These are phyloP conservation scores for Nakaseomyces sp. DNA, from an alignment of 1,139 yeast genomes.

Conservation along the genomic window DNA sequence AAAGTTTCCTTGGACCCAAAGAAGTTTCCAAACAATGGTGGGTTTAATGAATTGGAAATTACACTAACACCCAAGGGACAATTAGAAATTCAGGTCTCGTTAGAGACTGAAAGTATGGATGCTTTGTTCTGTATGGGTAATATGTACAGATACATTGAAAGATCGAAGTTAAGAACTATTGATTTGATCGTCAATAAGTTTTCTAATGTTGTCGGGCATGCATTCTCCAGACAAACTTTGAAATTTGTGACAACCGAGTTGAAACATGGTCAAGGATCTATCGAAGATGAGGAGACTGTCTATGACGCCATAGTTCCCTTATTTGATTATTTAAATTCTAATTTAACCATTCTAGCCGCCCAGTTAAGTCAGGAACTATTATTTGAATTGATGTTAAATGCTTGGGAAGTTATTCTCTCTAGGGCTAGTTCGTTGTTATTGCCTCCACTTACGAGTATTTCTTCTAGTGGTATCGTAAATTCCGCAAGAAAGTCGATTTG, in stretches of 20 bases:
- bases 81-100: slow-evolving; percentile 53
- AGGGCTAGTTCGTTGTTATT: slow-evolving; percentile 61
- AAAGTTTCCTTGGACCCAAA: slow-evolving; percentile 55
- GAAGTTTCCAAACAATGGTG: slow-evolving; percentile 58
- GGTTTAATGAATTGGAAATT: slow-evolving; percentile 51
- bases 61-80: slow-evolving; percentile 66
- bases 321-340: slow-evolving; percentile 64
- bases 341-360: slow-evolving; percentile 58
- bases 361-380: slow-evolving; percentile 51
- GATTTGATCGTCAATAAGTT: slow-evolving; percentile 60
- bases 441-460: slow-evolving; percentile 50
- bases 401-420: slow-evolving; percentile 62
- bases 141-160: slow-evolving; percentile 54
- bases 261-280: slow-evolving; percentile 34
- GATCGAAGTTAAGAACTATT: slow-evolving; percentile 57
- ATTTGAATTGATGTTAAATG: slow-evolving; percentile 60
- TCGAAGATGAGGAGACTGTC: slow-evolving; percentile 44
- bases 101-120: slow-evolving; percentile 71
- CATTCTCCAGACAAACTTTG: slow-evolving; percentile 42
- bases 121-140: slow-evolving; percentile 73
- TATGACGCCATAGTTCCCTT: slow-evolving; percentile 68
- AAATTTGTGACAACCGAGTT: slow-evolving; percentile 43
- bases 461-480: slow-evolving; percentile 38
- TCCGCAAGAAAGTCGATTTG: slow-evolving; percentile 34
- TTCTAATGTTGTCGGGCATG: slow-evolving; percentile 37